Base-by-base conservation (phyloP, 208 protist genomes). In the Acanthamoeba lenticulata region DNA sequence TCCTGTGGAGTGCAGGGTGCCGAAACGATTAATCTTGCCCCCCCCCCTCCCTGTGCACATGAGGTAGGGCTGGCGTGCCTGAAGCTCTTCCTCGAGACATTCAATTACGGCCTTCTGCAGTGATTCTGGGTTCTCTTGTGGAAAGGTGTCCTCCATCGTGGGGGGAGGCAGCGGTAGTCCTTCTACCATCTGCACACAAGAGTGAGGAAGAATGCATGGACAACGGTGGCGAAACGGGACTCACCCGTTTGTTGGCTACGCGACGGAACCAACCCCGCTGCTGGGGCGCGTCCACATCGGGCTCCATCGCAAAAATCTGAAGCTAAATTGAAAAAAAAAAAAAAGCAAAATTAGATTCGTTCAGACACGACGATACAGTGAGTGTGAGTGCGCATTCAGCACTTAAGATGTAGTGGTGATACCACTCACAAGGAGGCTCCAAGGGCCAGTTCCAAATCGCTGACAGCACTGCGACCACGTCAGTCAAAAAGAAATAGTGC, bases 151-250 rank as follows among this genome's bases (percentile, higher is more conserved):
- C 42, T 83, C 72, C 72, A 83, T 52, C 5, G 42, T 44, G 11
- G 72, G 72, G 38, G 72, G 72, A 5, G 72, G 72, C 27, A 83
- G 72, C 27, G 72, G 72, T 2, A 83, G 19, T 34, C 21, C 29
- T n/a, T 83, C 72, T 15, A 83, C 72, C 42, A 83, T n/a, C 21
- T 83, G 11, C n/a, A n/a, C n/a, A n/a, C n/a, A n/a, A n/a, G n/a
- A n/a, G n/a, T n/a, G n/a, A n/a, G n/a, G n/a, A n/a, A n/a, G n/a
- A n/a, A n/a, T n/a, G n/a, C n/a, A n/a, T n/a, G n/a, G n/a, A n/a
- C n/a, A n/a, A n/a, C n/a, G 21, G 52, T 60, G 52, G 11, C 52
- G 21, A 27, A 60, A 27, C 15, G 52, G 11, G 52, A 27, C 52
- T 11, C 21, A 60, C 52, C 52, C 52, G 52, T 60, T 60, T 60